Evolutionary conservation across 805 yeast genomes (phyloP), one percentile per base, ranked within the genome.

Genomic region (Kodamaea jinghongensis): DNA sequence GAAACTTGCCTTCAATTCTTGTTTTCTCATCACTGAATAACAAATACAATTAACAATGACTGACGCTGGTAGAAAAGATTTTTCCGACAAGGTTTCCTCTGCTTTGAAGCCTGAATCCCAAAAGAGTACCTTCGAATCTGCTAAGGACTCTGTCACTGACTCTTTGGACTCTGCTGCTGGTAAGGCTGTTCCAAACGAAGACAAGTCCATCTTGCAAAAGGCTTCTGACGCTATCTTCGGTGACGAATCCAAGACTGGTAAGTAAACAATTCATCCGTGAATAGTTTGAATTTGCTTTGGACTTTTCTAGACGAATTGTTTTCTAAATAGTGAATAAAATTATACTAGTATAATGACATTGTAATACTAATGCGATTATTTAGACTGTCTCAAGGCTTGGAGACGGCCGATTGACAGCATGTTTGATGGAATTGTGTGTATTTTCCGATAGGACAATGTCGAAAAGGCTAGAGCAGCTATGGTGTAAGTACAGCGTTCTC

Each of bases 191-290:
- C 46, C 63, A 36, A 51, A 52, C 29, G 58, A 63, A 33, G 61
- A 63, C 52, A 69, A 67, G 59, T 59, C 70, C 28, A 51, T 61
- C 54, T 51, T 65, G 45, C 73, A 68, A 55, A 61, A 63, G 50
- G 73, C 71, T 42, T 63, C 71, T 43, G 73, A 68, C 51, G 67
- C 70, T 34, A 60, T 68, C 43, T 67, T 68, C 47, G 73, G 73
- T 49, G 58, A 60, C 40, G 23, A 20, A 20, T 20, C 23, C 23
- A 20, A 20, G 23, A 20, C 23, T 20, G 5, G 7, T 20, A 20
- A 8, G 8, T n/a, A n/a, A n/a, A n/a, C n/a, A n/a, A n/a, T n/a
- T n/a, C n/a, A n/a, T n/a, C n/a, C n/a, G n/a, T n/a, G n/a, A n/a
- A n/a, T n/a, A n/a, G n/a, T n/a, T n/a, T n/a, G n/a, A n/a, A n/a